Evolutionary conservation across 2,329 filamentous ascomycete genomes (phyloP).

Genomic region (Aspergillus aculeatus): DNA sequence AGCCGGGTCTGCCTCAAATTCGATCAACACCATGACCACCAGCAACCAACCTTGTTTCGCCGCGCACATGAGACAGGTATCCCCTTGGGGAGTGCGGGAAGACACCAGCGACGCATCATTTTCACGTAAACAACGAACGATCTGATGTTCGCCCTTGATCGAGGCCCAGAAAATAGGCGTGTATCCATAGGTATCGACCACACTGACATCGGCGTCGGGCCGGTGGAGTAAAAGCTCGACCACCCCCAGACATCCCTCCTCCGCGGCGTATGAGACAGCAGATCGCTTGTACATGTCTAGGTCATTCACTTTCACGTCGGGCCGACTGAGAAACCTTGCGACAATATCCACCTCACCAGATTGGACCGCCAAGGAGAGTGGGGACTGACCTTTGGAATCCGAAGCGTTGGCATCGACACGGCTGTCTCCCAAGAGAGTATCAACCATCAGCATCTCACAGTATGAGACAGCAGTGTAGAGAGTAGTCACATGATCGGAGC

Average conservation of each 20-base stretch:
- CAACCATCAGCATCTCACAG: background rate
- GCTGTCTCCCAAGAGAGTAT: background rate
- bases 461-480: background rate
- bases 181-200: background rate
- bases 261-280: background rate
- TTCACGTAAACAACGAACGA: background rate
- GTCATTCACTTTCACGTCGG: background rate
- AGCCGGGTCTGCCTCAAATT: background rate
- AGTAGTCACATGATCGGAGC: too few relatives aligned
- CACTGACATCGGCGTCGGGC: background rate
- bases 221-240: too few relatives aligned
- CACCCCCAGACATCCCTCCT: background rate
- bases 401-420: background rate
- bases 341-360: background rate
- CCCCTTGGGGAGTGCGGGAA: background rate
- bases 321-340: background rate
- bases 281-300: background rate
- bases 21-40: background rate
- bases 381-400: background rate
- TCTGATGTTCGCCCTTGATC: background rate
- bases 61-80: background rate
- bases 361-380: background rate
- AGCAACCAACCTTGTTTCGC: background rate
- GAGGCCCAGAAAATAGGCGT: background rate
- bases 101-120: background rate